Evolutionary conservation across 768 basidiomycete species (phyloP).

Genomic region (Candolleomyces eurysporus): DNA sequence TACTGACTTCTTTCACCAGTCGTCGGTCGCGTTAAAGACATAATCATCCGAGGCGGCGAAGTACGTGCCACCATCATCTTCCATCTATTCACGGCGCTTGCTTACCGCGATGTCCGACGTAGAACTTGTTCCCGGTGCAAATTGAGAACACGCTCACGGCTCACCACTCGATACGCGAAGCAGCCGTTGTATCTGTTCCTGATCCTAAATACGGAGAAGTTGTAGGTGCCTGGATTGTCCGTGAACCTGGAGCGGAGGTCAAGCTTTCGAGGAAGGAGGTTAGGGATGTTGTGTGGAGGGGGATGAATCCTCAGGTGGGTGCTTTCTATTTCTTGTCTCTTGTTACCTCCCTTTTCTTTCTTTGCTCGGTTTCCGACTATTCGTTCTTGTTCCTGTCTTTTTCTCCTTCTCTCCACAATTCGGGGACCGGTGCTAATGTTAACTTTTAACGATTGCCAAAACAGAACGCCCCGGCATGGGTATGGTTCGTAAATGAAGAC

Average conservation of each 20-base stretch:
- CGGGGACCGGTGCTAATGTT: no score
- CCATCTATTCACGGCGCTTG: background rate
- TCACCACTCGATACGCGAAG: conserved; percentile 61
- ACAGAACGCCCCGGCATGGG: conserved; percentile 78
- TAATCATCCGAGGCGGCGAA: conserved; percentile 87
- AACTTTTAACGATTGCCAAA: background rate
- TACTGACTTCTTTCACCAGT: conserved; percentile 39
- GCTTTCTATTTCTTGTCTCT: background rate
- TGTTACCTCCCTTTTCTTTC: background rate
- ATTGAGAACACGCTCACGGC: conserved; percentile 73
- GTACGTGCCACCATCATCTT: conserved; percentile 28
- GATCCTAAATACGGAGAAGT: conserved; percentile 71
- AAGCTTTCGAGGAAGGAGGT: conserved; percentile 50
- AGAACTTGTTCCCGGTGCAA: conserved; percentile 84
- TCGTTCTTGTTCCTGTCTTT: no score
- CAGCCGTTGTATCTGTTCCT: conserved; percentile 71
- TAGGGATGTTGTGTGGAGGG: conserved; percentile 46
- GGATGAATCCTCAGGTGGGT: conserved; percentile 79
- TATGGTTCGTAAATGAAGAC: conserved; percentile 80
- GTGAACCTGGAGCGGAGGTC: conserved; percentile 33
- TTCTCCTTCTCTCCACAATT: no score
- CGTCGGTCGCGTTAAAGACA: conserved; percentile 80
- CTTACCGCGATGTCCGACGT: conserved; percentile 3
- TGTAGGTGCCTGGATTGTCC: conserved; percentile 77
- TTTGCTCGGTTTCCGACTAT: conserved; percentile 3